Conservation (phyloP, 1,284 basidiomycete species). For the Microbotryomycetes sp. region DNA sequence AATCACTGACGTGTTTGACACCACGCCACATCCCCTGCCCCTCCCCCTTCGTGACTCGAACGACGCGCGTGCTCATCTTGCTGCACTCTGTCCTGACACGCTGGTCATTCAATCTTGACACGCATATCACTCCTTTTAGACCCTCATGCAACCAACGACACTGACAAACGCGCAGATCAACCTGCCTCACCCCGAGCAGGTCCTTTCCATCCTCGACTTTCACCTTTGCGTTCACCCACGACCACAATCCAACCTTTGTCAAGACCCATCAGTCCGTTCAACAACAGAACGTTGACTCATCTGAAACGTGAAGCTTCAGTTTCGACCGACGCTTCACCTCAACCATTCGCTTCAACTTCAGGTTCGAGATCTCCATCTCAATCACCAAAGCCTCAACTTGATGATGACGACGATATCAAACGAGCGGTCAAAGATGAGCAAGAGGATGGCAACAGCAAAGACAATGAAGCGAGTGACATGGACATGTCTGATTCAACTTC, state of each 20-base stretch:
- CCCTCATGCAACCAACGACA: too few species aligned
- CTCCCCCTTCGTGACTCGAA: too few species aligned
- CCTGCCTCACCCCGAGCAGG: too few species aligned
- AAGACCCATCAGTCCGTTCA: not conserved
- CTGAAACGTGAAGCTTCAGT: not conserved
- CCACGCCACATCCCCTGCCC: too few species aligned
- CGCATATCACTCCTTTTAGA: too few species aligned
- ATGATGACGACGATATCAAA: not conserved
- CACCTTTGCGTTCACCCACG: not conserved
- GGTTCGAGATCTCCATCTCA: not conserved
- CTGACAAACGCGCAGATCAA: too few species aligned
- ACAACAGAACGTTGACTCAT: not conserved
- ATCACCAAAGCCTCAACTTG: not conserved
- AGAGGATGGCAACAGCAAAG: not conserved
- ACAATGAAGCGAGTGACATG: not conserved
- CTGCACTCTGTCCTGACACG: too few species aligned
- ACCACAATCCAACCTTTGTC: conserved; percentile 3
- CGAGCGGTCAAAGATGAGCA: not conserved
- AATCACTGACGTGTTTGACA: too few species aligned
- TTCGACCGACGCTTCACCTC: not conserved
- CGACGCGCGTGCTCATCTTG: too few species aligned
- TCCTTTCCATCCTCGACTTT: too few species aligned
- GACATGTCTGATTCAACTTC: not conserved
- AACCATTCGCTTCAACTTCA: not conserved
- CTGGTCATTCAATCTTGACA: too few species aligned